A percentile compares a stretch with the other conserved stretches of the same genome.
phyloP scores from a whole-genome alignment of 139 green algal genomes.

The Yamagishiella unicocca region DNA sequence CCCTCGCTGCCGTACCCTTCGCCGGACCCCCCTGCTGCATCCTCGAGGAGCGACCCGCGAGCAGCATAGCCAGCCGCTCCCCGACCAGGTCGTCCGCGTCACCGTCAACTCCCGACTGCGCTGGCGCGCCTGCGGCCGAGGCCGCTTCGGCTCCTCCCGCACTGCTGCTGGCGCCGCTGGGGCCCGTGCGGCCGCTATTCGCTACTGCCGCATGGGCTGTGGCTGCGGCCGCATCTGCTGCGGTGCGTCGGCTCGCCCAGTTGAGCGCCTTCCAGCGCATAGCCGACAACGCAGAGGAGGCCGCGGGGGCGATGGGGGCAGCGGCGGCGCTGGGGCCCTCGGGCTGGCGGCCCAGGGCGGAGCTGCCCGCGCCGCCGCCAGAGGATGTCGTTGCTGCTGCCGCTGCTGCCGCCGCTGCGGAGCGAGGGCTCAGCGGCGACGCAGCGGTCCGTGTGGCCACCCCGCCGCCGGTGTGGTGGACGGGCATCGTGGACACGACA shows the following conservation, averaged over 20 bases:
- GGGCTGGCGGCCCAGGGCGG: not conserved
- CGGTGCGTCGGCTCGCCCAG: not conserved
- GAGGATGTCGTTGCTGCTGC: not conserved
- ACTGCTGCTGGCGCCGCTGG: not conserved
- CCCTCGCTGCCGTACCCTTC: too few relatives aligned
- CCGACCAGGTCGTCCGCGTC: slow-evolving; percentile 42
- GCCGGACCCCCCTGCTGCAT: too few relatives aligned
- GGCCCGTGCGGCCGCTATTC: not conserved
- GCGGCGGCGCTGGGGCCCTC: not conserved
- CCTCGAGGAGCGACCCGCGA: too few relatives aligned
- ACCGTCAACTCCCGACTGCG: slow-evolving; percentile 7
- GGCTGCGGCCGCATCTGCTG: not conserved
- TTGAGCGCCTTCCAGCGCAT: slow-evolving; percentile 1
- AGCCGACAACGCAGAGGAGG: not conserved
- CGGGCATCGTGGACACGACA: not conserved
- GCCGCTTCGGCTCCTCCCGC: not conserved
- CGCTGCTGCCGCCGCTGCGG: not conserved
- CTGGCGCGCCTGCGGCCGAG: not conserved
- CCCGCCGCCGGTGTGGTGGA: not conserved
- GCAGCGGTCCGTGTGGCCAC: not conserved
- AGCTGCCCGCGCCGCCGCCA: too few relatives aligned
- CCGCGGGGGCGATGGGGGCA: not conserved
- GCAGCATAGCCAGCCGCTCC: slow-evolving; percentile 26
- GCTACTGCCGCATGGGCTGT: too few relatives aligned
- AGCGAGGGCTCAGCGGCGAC: not conserved